These are phyloP conservation scores for Wallacemonas sp. DNA, from an alignment of 208 protist species.

Conservation along the genomic window DNA sequence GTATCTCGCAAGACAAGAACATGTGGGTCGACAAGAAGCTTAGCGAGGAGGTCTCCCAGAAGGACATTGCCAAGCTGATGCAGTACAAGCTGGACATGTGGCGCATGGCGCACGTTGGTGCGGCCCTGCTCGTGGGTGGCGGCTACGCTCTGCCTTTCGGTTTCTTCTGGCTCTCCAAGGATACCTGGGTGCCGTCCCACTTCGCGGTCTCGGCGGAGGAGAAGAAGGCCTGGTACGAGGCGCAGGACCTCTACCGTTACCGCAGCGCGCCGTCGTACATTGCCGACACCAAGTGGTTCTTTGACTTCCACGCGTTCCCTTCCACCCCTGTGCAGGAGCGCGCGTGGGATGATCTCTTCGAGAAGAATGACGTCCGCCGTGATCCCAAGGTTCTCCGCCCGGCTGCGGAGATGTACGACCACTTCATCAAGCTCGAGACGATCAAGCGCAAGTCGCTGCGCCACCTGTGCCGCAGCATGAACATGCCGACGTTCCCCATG, in stretches of 20 bases:
- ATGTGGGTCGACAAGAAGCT: constrained; percentile 92
- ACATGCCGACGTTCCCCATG: constrained; percentile 88
- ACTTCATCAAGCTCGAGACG: constrained; percentile 79
- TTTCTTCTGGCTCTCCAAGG: constrained; percentile 86
- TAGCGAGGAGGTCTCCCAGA: constrained; percentile 77
- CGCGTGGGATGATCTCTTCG: constrained; percentile 90
- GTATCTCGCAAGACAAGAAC: constrained; percentile 86
- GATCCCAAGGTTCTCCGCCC: constrained; percentile 76
- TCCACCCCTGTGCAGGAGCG: constrained; percentile 76
- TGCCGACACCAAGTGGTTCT: constrained; percentile 88
- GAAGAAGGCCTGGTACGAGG: constrained; percentile 74
- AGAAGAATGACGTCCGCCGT: constrained; percentile 91
- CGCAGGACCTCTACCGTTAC: constrained; percentile 91
- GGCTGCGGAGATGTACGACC: constrained; percentile 90
- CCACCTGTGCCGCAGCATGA: constrained; percentile 87
- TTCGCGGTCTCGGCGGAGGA: constrained; percentile 67
- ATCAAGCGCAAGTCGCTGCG: constrained; percentile 87
- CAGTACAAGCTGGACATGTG: constrained; percentile 85
- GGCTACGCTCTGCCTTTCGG: constrained; percentile 76
- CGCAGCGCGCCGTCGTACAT: constrained; percentile 83
- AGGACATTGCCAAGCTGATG: constrained; percentile 83
- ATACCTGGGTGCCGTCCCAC: constrained; percentile 81
- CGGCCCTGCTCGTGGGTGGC: constrained; percentile 51
- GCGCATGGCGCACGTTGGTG: constrained; percentile 67
- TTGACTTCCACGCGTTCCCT: constrained; percentile 85